Percentiles rank a stretch among this genome's conserved stretches.
Conservation (phyloP, 176 grass and related monocot species). For the Cymbopogon citratus region DNA sequence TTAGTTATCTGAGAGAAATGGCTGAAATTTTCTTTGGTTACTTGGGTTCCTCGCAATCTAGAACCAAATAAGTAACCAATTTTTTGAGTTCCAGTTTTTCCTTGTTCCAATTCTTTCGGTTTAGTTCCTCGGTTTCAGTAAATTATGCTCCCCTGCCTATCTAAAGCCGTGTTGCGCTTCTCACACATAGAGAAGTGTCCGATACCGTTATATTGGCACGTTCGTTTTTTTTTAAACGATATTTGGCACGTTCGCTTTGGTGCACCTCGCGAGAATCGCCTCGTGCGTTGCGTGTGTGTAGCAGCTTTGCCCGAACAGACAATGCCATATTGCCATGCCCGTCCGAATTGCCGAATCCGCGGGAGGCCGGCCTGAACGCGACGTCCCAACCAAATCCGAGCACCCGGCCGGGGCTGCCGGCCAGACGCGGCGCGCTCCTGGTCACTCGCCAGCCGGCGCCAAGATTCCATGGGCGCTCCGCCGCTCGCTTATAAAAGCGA, state of each 20-base stretch:
- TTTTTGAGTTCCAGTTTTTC: too few relatives aligned
- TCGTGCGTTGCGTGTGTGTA: background rate
- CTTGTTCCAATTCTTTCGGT: too few relatives aligned
- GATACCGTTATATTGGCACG: too few relatives aligned
- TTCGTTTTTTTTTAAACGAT: too few relatives aligned
- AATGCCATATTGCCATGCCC: background rate
- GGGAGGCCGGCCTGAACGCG: background rate
- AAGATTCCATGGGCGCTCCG: background rate
- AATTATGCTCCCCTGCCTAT: too few relatives aligned
- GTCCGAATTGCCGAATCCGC: background rate
- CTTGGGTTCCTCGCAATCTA: too few relatives aligned
- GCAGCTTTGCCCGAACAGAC: background rate
- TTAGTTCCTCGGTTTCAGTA: too few relatives aligned
- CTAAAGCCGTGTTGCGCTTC: too few relatives aligned
- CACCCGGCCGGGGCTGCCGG: background rate
- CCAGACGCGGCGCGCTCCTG: background rate
- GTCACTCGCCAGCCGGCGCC: background rate
- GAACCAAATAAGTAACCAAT: too few relatives aligned
- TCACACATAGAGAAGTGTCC: too few relatives aligned
- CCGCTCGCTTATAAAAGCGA: background rate
- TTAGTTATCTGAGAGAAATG: too few relatives aligned
- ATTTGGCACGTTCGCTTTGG: background rate
- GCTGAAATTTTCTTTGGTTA: too few relatives aligned
- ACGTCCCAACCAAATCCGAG: background rate
- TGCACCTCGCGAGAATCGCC: background rate